Evolutionary conservation across 331 rosid genomes (phyloP).

Genomic region (Dryas integrifolia): DNA sequence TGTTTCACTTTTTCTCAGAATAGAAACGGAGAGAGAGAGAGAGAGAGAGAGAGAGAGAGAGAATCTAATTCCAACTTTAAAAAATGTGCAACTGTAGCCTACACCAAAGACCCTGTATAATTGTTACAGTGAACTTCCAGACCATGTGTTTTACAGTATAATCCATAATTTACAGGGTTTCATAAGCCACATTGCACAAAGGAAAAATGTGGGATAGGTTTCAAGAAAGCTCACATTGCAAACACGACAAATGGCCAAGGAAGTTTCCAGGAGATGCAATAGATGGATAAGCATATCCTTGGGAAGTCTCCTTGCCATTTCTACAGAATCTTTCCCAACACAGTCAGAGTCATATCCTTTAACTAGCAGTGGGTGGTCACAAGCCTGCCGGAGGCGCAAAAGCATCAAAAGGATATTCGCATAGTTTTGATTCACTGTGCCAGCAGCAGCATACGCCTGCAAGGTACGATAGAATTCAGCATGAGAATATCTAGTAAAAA

Average conservation of each 20-base stretch:
- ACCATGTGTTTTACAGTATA: too few species aligned
- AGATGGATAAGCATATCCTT: conserved; percentile 64
- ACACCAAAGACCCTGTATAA: too few species aligned
- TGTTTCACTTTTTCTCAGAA: too few species aligned
- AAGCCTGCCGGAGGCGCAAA: conserved; percentile 96
- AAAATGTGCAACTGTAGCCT: too few species aligned
- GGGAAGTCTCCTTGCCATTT: conserved; percentile 75
- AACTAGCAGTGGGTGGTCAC: conserved; percentile 93
- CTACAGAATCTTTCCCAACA: conserved; percentile 65
- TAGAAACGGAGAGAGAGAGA: too few species aligned
- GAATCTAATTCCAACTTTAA: too few species aligned
- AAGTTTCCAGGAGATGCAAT: conserved; percentile 58
- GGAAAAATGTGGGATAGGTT: conserved; percentile 5
- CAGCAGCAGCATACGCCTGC: conserved; percentile 99
- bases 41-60: too few species aligned
- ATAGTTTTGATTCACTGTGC: conserved; percentile 94
- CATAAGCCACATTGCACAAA: conserved; percentile 1
- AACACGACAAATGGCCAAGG: conserved; percentile 61
- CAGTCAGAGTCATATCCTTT: conserved; percentile 66
- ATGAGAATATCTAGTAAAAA: background rate
- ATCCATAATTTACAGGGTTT: background rate
- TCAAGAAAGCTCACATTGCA: conserved; percentile 71
- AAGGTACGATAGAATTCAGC: conserved; percentile 24
- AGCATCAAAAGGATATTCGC: conserved; percentile 98
- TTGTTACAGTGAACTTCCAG: too few species aligned